Evolutionary conservation across 345 rosid species (phyloP), one percentile per base, ranked within the genome.

Genomic region (Salix purpurea): DNA sequence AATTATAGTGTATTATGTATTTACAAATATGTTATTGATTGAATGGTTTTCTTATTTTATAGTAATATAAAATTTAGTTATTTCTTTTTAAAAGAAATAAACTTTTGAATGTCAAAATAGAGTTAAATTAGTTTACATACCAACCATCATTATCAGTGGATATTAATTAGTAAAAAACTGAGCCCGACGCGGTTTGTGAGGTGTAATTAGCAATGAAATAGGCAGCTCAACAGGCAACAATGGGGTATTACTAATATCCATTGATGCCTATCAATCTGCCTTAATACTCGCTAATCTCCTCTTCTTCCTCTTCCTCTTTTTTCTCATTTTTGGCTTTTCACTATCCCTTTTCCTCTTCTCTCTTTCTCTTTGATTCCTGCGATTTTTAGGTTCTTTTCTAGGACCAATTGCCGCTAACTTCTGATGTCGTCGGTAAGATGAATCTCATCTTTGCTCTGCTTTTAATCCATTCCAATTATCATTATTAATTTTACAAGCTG

Each of bases 351-450:
- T 60, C 56, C 58, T n/a, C 28, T 23, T 13, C 23, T 65, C 21
- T 30, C 28, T 30, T 23, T 42, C 48, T 46, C 13, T 44, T 5
- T 28, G 10, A 23, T 16, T 60, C 32, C 19, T 32, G 13, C 6
- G 12, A 16, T 14, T 12, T 46, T 46, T 14, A 46, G 4, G 50
- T 11, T 44, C 42, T 69, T 67, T 37, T 6, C 77, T 14, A n/a
- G 62, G 65, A 62, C 65, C 62, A 3, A 56, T 72, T 52, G 61
- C 72, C 23, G 23, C 52, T 44, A 58, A 67, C 13, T 9, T 44
- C 32, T 32, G 66, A 81, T 81, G 84, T 50, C 83, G 61, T 39
- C 87, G 67, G 87, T 84, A 78, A 28, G 75, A 48, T 65, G 0
- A 23, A 15, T 71, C 23, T 37, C 40, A 14, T 64, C 5, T 3